Percentiles rank a stretch among this genome's conserved stretches.
phyloP scores from a whole-genome alignment of 495 filamentous ascomycete genomes.

The Hapsidospora chrysogenum region DNA sequence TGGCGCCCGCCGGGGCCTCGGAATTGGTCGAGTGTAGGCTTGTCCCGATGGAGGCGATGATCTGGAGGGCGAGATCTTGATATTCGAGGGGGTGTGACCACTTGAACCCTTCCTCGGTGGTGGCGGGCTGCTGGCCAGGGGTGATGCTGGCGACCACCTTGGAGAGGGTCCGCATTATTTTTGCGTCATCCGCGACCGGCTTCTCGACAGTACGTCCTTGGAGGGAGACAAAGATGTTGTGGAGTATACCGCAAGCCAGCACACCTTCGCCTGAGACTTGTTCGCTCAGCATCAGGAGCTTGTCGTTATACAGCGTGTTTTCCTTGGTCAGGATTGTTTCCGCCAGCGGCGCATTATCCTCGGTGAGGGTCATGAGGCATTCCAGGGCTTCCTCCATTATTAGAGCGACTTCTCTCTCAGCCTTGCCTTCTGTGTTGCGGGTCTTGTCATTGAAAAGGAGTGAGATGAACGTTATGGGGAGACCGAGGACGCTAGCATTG shows the following conservation, averaged over 20 bases:
- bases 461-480: constrained; percentile 32
- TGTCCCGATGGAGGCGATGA: constrained; percentile 41
- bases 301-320: constrained; percentile 17
- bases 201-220: constrained; percentile 31
- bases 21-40: constrained; percentile 15
- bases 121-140: constrained; percentile 8
- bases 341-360: constrained; percentile 31
- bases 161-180: constrained; percentile 26
- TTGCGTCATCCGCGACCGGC: constrained; percentile 30
- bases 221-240: constrained; percentile 30
- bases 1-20: constrained; percentile 7
- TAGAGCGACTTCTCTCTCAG: constrained; percentile 3
- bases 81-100: constrained; percentile 14
- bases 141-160: constrained; percentile 15
- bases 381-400: constrained; percentile 26
- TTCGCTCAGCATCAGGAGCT: constrained; percentile 17
- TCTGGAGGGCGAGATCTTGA: constrained; percentile 33
- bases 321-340: constrained; percentile 20
- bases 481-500: constrained; percentile 24
- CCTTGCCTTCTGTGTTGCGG: too few relatives aligned
- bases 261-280: constrained; percentile 18
- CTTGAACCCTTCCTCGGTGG: constrained; percentile 8
- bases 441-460: constrained; percentile 12
- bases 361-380: constrained; percentile 36
- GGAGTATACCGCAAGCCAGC: constrained; percentile 32